Evolutionary conservation across 179 eudicot species (phyloP), one percentile per base, ranked within the genome.

Genomic region (Spinacia oleracea): DNA sequence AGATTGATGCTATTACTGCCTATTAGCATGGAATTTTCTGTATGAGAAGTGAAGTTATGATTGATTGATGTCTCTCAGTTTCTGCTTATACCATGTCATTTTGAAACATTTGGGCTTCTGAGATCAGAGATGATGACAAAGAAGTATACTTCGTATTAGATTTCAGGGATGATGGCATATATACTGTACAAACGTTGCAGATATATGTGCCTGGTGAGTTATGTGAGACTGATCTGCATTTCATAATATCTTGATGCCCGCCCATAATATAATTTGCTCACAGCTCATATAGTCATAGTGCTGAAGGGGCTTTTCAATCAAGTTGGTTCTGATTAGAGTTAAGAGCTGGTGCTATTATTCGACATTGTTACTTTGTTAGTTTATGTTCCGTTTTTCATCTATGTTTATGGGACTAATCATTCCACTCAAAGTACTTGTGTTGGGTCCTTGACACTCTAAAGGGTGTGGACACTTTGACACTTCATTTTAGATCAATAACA

Each of bases 1-100:
- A 21, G 51, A 68, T 68, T 32, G 51, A 68, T 68, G 72, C 12
- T 63, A 31, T n/a, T n/a, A n/a, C n/a, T n/a, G n/a, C n/a, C n/a
- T n/a, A n/a, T 5, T 14, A 32, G 15, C 6, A 63, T 16, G 21
- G 1, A 42, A 3, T 0, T 25, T 42, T 70, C 1, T 70, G 73
- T 45, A 0, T 42, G 55, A 10, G 73, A n/a, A n/a, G 7, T 43
- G 31, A 12, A 27, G 34, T 70, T 70, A 70, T 70, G 35, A 15
- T 23, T n/a, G 23, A 15, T 35, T 67, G 6, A 38, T 35, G 6
- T 67, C 29, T 10, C 20, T 9, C 7, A 60, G 48, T 42, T 43
- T n/a, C 18, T 42, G 53, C 23, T 38, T 21, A 42, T 69, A 25
- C 34, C 48, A n/a, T 43, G 53, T 23, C 53, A 43, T 42, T 42